phyloP scores from a whole-genome alignment of 306 rosid genomes.

The Prosopis cineraria region DNA sequence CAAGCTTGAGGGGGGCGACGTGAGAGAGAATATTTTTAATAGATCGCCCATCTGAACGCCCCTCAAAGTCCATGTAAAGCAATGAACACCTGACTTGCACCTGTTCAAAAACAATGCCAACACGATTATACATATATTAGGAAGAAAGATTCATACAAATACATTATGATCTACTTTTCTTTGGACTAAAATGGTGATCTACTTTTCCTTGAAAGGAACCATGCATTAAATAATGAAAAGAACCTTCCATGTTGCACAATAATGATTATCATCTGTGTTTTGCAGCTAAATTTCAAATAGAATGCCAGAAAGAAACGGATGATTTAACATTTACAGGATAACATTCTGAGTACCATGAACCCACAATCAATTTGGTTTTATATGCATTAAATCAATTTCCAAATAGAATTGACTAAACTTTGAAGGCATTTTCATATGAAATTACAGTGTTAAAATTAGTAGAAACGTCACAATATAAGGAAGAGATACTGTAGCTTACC shows the following conservation, averaged over 20 bases:
- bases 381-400: neutral
- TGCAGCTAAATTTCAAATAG: slow-evolving; percentile 24
- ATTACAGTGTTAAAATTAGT: neutral
- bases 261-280: slow-evolving; percentile 11
- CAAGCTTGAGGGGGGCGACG: slow-evolving; percentile 96
- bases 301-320: neutral
- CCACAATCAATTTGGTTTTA: neutral
- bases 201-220: slow-evolving; percentile 2
- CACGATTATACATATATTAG: slow-evolving; percentile 5
- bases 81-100: slow-evolving; percentile 83
- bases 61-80: slow-evolving; percentile 94
- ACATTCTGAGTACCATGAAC: slow-evolving; percentile 6
- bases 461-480: slow-evolving; percentile 29
- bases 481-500: slow-evolving; percentile 55
- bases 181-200: neutral
- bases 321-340: slow-evolving; percentile 16
- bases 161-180: neutral
- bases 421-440: neutral
- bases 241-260: neutral
- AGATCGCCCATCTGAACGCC: slow-evolving; percentile 95
- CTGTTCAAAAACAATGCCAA: slow-evolving; percentile 46
- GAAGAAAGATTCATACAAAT: slow-evolving; percentile 33
- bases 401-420: neutral
- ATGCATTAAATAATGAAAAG: slow-evolving; percentile 3
- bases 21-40: slow-evolving; percentile 92